phyloP scores from a whole-genome alignment of 2,329 filamentous ascomycete species.

The Waltergamsia citrina region DNA sequence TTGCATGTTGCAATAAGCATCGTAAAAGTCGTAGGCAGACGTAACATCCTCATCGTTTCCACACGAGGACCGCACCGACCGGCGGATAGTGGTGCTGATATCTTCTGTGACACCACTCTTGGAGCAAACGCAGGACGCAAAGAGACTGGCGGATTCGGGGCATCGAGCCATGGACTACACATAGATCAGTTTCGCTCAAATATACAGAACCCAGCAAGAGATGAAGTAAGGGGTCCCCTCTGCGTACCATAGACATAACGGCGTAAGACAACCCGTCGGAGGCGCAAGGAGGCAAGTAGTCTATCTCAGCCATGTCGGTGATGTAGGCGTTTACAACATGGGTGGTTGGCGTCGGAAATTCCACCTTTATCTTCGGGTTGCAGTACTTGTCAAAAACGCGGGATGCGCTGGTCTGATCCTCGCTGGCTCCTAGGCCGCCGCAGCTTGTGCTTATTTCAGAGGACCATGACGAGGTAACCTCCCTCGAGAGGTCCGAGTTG shows the following conservation, averaged over 20 bases:
- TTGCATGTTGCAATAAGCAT: constrained; percentile 41
- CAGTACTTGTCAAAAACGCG: constrained; percentile 39
- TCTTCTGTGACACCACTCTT: constrained; percentile 37
- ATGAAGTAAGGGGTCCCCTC: neutral
- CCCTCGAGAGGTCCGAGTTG: constrained; percentile 29
- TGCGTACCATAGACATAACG: constrained; percentile 16
- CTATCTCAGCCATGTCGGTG: constrained; percentile 34
- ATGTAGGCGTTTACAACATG: constrained; percentile 36
- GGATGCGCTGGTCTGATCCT: constrained; percentile 32
- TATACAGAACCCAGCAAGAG: constrained; percentile 4
- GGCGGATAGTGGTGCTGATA: constrained; percentile 32
- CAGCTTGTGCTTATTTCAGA: constrained; percentile 30
- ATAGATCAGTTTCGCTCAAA: neutral
- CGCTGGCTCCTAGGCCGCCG: constrained; percentile 33
- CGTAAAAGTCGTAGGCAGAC: constrained; percentile 39
- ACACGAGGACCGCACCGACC: constrained; percentile 32
- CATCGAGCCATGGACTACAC: constrained; percentile 16
- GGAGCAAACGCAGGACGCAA: constrained; percentile 41
- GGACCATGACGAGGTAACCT: constrained; percentile 27
- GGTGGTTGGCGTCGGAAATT: constrained; percentile 30
- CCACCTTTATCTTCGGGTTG: constrained; percentile 24
- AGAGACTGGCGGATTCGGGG: constrained; percentile 25
- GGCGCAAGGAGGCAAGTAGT: constrained; percentile 28
- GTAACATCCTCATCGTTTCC: constrained; percentile 33
- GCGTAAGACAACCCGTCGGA: constrained; percentile 17